Base-by-base conservation (phyloP, 1,284 basidiomycete species). In the Trametes polyzona region DNA sequence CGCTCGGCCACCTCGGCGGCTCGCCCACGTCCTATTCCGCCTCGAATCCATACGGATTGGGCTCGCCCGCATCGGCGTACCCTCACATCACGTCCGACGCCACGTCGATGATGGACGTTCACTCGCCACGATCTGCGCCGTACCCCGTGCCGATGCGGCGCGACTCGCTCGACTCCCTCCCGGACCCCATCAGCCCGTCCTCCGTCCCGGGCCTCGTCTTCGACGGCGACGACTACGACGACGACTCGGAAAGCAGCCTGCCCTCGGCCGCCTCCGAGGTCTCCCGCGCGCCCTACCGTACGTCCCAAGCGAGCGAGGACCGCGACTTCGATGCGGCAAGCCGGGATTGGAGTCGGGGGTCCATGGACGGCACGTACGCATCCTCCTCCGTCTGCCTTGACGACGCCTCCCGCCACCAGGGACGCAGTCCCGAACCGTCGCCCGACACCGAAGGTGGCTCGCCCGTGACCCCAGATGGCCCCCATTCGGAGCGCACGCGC, bases 201-300 rank as follows among this genome's bases (percentile, higher is more conserved):
- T 61, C 67, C 17, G 70, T 72, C 29, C 70, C 70, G 1, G 64
- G 66, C 23, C 66, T 72, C 39, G 66, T 72, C 32, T 72, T 68
- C 53, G 70, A 72, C 58, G 67, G 54, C n/a, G 65, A 66, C 39
- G 69, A 70, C 37, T 68, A 67, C 58, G 70, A 72, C 60, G 68
- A 71, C 52, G 70, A 69, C 57, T 68, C 67, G 46, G 69, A 72
- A 57, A 66, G 67, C 57, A 68, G 66, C 56, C 66, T 69, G 11
- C 68, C 69, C 1, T 68, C 67, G 11, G 69, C 70, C 27, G 61
- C 65, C 23, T 70, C 67, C n/a, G 70, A 72, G 44, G 55, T 67
- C 21, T 61, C 63, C 32, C 68, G 66, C 40, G 29, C 52, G 35
- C 52, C 65, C 29, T 67, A 65, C 56, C 59, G 47, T 26, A 17